Percentiles rank a stretch among this genome's conserved stretches.
These are phyloP conservation scores for Eutypa lata DNA, from an alignment of 2,329 filamentous ascomycete genomes.

Conservation along the genomic window DNA sequence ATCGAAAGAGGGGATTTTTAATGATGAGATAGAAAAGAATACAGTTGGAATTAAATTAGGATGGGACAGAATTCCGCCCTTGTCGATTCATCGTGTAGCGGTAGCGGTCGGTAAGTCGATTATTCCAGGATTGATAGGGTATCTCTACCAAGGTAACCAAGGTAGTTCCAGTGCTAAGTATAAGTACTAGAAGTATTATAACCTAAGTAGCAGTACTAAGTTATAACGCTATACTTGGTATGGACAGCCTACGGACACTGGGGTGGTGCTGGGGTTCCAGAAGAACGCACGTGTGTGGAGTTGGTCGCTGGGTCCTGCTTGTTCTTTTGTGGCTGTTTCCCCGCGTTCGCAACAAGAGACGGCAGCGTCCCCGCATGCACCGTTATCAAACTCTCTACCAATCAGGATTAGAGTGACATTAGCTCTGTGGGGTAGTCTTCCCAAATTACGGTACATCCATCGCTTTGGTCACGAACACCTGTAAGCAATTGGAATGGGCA, in stretches of 20 bases:
- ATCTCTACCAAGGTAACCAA: not conserved
- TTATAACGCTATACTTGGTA: not conserved
- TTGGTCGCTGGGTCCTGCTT: not conserved
- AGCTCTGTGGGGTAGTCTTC: not conserved
- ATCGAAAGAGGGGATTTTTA: not conserved
- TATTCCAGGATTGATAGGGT: not conserved
- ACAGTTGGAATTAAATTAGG: not conserved
- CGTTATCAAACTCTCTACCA: not conserved
- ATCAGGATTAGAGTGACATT: not conserved
- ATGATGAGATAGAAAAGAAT: not conserved
- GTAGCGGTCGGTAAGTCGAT: not conserved
- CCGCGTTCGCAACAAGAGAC: not conserved
- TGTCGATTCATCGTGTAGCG: not conserved
- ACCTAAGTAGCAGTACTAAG: no score
- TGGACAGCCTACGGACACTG: no score
- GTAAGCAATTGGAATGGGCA: no score
- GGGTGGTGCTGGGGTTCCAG: not conserved
- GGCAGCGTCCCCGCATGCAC: not conserved
- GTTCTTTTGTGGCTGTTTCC: not conserved
- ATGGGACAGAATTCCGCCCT: not conserved
- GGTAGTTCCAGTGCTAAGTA: no score
- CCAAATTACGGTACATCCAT: not conserved
- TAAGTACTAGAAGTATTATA: no score
- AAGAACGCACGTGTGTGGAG: constrained; percentile 1
- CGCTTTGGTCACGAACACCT: not conserved